Conservation (phyloP, 225 moss, liverwort and hornwort species). For the Sphagnum tenellum region DNA sequence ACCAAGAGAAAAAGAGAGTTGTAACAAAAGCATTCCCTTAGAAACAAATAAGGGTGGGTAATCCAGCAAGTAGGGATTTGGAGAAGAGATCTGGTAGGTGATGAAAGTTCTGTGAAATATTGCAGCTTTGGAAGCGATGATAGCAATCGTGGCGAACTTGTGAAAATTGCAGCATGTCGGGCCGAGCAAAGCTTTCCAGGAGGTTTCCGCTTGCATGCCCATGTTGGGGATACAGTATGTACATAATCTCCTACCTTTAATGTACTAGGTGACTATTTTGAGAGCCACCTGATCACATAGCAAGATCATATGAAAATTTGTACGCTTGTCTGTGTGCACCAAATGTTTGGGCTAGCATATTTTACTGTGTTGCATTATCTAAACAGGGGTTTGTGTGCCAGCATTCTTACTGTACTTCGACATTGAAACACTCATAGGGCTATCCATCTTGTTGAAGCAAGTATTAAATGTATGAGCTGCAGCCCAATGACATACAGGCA, state of each 20-base stretch:
- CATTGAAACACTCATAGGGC: not conserved
- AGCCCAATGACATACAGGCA: slow-evolving; percentile 85
- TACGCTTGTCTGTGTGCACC: too few relatives aligned
- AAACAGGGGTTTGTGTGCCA: too few relatives aligned
- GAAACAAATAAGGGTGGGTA: too few relatives aligned
- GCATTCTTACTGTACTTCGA: too few relatives aligned
- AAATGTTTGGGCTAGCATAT: too few relatives aligned
- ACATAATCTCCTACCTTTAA: not conserved
- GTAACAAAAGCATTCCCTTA: too few relatives aligned
- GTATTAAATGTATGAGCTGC: slow-evolving; percentile 1
- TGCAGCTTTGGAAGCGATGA: slow-evolving; percentile 94
- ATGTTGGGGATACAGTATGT: slow-evolving; percentile 89
- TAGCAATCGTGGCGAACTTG: slow-evolving; percentile 65
- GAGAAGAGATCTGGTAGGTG: too few relatives aligned
- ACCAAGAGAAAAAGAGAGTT: too few relatives aligned
- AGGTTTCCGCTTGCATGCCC: slow-evolving; percentile 61
- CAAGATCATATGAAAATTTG: too few relatives aligned
- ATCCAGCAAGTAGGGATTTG: too few relatives aligned
- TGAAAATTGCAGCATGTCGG: slow-evolving; percentile 61
- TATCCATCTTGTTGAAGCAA: too few relatives aligned
- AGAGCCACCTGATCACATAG: not conserved
- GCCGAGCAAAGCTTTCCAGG: slow-evolving; percentile 59
- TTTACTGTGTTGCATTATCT: too few relatives aligned
- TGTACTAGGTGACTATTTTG: not conserved
- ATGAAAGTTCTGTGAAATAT: not conserved